Evolutionary conservation across 2,329 filamentous ascomycete genomes (phyloP).

Genomic region (Colletotrichum eremochloae): DNA sequence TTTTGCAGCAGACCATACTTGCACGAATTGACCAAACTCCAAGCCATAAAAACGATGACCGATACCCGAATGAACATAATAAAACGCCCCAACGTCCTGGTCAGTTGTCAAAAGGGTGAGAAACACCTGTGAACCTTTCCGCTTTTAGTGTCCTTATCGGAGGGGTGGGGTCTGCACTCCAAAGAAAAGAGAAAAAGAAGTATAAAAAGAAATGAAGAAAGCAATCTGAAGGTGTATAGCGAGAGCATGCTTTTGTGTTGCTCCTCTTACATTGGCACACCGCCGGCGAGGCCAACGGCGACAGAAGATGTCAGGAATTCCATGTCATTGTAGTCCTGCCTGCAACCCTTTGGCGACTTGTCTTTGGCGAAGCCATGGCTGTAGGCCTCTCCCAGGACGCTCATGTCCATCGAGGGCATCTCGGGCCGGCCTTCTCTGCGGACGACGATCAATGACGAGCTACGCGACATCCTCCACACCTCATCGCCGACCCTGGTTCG

Average conservation of each 20-base stretch:
- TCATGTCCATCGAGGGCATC: conserved; percentile 10
- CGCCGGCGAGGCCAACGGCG: conserved; percentile 41
- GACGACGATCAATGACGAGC: conserved; percentile 24
- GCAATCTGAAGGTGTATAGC: not conserved
- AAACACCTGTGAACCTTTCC: not conserved
- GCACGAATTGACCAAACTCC: not conserved
- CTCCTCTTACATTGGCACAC: conserved; percentile 30
- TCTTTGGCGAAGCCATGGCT: conserved; percentile 33
- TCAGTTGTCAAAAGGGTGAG: not conserved
- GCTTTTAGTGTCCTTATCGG: not conserved
- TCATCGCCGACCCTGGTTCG: conserved; percentile 36
- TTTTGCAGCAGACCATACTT: not conserved
- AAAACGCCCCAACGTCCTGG: not conserved
- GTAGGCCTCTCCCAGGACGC: conserved; percentile 36
- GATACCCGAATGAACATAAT: not conserved
- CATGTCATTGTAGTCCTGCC: conserved; percentile 29
- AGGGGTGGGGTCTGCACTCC: not conserved
- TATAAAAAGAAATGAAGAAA: not conserved
- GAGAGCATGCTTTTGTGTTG: not conserved
- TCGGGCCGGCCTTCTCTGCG: conserved; percentile 8
- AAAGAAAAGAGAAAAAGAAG: not conserved
- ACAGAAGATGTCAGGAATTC: conserved; percentile 41
- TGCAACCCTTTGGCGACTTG: conserved; percentile 16
- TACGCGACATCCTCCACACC: conserved; percentile 39
- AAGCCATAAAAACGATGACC: not conserved